Conservation (phyloP, 2,329 filamentous ascomycete species). For the Exophiala oligosperma region DNA sequence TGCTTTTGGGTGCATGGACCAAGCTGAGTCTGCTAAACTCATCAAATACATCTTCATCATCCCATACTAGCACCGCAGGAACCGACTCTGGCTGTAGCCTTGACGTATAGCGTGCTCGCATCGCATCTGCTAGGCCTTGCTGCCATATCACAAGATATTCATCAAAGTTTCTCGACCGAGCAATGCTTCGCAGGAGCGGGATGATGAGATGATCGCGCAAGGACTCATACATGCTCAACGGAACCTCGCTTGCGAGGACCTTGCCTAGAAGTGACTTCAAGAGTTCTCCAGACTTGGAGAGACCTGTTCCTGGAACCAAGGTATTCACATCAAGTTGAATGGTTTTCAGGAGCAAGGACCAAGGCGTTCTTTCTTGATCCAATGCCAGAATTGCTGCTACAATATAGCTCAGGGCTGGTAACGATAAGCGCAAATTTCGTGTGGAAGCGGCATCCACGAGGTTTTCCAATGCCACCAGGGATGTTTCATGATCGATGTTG, state of each 20-base stretch:
- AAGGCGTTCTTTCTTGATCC: conserved; percentile 32
- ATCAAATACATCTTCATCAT: conserved; percentile 45
- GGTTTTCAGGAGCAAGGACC: conserved; percentile 43
- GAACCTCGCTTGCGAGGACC: conserved; percentile 20
- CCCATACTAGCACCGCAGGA: conserved; percentile 41
- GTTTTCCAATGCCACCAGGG: conserved; percentile 37
- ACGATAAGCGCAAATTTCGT: conserved; percentile 40
- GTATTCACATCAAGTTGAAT: conserved; percentile 44
- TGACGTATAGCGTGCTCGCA: conserved; percentile 30
- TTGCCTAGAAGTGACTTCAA: conserved; percentile 38
- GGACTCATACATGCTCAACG: conserved; percentile 28
- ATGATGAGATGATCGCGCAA: conserved; percentile 42
- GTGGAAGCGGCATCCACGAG: conserved; percentile 41
- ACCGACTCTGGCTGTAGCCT: conserved; percentile 28
- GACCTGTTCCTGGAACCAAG: conserved; percentile 45
- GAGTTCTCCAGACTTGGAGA: conserved; percentile 38
- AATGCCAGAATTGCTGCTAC: conserved; percentile 42
- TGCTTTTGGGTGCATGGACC: conserved; percentile 14
- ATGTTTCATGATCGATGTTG: conserved; percentile 31
- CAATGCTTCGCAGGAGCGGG: conserved; percentile 42
- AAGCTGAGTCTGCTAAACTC: conserved; percentile 31
- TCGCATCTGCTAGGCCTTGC: conserved; percentile 38
- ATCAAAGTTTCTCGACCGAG: conserved; percentile 40
- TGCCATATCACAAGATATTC: conserved; percentile 44
- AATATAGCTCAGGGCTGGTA: conserved; percentile 42